Evolutionary conservation across 306 rosid genomes (phyloP), one percentile per base, ranked within the genome.

Genomic region (Vachellia collinsii): DNA sequence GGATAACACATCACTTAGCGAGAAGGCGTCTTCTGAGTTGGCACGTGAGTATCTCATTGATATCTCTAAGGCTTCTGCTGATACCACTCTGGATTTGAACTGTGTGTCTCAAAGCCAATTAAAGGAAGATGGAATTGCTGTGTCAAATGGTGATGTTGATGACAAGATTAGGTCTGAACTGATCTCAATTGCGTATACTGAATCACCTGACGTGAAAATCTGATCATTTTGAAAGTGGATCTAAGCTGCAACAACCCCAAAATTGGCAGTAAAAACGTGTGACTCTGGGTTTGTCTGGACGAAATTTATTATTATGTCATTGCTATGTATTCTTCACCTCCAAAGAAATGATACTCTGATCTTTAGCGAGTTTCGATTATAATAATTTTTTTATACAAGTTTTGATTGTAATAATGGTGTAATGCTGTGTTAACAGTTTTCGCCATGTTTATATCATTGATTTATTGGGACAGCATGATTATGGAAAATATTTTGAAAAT

Each of bases 31-130:
- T 51, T 48, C 69, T 25, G 90, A 87, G 80, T 85, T 56, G 84
- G 85, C 86, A 78, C 88, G 86, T 36, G 90, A 84, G 81, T 79
- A 80, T 10, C 90, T 87, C 72, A 87, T 87, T 25, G 86, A 86
- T 19, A 84, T 87, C 78, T 87, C 90, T 2, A 65, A 71, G 84
- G 34, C 46, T 36, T 76, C 69, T n/a, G 84, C 86, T 1, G 86
- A 83, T 54, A 78, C 79, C 65, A 48, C 38, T 65, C 69, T 39
- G 80, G 84, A 81, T 47, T 83, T 73, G 34, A 77, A 74, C 23
- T 36, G 34, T 78, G 78, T 10, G 19, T 81, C 75, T 1, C 86
- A 87, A 72, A 48, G 39, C 80, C 61, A 87, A 82, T 29, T 29
- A 29, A 84, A 81, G 72, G 61, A 78, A 19, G 86, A 87, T 75